Conservation (phyloP, 345 rosid species). For the Lagerstroemia speciosa region DNA sequence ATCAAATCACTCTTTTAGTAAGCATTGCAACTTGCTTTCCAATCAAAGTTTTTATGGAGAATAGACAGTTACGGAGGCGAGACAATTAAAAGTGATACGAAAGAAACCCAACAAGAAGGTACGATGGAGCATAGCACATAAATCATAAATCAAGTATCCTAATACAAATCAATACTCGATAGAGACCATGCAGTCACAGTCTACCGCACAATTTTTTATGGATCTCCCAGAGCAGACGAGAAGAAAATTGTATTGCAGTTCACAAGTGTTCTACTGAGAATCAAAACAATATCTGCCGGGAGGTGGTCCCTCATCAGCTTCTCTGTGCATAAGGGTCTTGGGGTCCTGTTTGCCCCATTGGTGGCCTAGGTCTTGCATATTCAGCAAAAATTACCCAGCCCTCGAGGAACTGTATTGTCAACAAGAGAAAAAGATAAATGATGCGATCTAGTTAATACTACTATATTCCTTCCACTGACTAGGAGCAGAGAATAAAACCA, state of each 20-base stretch:
- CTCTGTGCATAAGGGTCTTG: constrained; percentile 7
- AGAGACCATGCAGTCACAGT: neutral
- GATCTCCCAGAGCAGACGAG: neutral
- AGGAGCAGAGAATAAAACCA: constrained; percentile 1
- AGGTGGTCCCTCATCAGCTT: constrained; percentile 2
- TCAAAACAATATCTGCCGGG: neutral
- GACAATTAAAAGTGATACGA: neutral
- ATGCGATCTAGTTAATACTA: neutral
- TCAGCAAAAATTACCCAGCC: constrained; percentile 18
- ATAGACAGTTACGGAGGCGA: neutral
- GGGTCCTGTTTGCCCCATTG: constrained; percentile 12
- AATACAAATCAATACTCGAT: neutral
- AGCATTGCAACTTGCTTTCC: neutral
- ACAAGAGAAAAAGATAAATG: neutral
- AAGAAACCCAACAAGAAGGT: neutral
- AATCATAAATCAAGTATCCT: neutral
- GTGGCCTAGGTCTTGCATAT: constrained; percentile 18
- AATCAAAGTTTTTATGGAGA: neutral
- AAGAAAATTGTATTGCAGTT: neutral
- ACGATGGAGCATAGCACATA: neutral
- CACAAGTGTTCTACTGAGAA: neutral
- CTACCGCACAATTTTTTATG: neutral
- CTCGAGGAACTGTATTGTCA: constrained; percentile 8
- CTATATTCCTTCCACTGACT: too few relatives aligned
- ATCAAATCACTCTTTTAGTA: neutral